These are phyloP conservation scores for Rosa lucieae DNA, from an alignment of 306 rosid genomes.

Conservation along the genomic window DNA sequence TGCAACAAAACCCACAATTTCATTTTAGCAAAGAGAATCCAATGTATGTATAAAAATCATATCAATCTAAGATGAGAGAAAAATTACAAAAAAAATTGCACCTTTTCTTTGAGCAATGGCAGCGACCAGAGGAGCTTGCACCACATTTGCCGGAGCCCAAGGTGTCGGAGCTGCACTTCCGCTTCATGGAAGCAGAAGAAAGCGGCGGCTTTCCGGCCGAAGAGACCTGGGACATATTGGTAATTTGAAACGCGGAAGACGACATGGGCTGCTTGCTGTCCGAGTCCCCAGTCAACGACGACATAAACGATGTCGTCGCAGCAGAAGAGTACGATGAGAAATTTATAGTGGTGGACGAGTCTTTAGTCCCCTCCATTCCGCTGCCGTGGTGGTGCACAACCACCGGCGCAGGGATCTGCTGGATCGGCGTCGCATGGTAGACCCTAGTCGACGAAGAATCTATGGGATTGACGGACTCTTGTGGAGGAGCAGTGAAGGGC, in stretches of 20 bases:
- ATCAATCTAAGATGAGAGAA: background rate
- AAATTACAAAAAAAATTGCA: background rate
- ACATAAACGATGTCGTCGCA: slow-evolving; percentile 52
- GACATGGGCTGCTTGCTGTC: slow-evolving; percentile 52
- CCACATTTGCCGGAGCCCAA: slow-evolving; percentile 70
- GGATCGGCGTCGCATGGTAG: slow-evolving; percentile 64
- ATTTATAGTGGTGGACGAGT: slow-evolving; percentile 58
- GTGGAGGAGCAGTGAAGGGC: background rate
- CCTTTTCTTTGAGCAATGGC: slow-evolving; percentile 90
- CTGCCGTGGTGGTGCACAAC: background rate
- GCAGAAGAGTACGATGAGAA: slow-evolving; percentile 55
- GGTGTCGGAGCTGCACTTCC: slow-evolving; percentile 77
- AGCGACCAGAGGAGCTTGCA: slow-evolving; percentile 56
- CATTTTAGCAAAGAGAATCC: background rate
- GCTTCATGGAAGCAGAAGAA: slow-evolving; percentile 60
- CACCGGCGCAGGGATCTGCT: slow-evolving; percentile 66
- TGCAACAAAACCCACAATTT: slow-evolving; percentile 17
- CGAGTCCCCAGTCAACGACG: slow-evolving; percentile 70
- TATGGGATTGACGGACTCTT: slow-evolving; percentile 9
- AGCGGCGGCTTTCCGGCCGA: slow-evolving; percentile 76
- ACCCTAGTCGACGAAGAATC: slow-evolving; percentile 20
- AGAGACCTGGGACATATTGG: slow-evolving; percentile 59
- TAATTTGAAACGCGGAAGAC: slow-evolving; percentile 63
- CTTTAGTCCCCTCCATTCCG: slow-evolving; percentile 32
- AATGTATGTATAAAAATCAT: background rate